Evolutionary conservation across 2,329 filamentous ascomycete genomes (phyloP).

Genomic region (Talaromyces sp.): DNA sequence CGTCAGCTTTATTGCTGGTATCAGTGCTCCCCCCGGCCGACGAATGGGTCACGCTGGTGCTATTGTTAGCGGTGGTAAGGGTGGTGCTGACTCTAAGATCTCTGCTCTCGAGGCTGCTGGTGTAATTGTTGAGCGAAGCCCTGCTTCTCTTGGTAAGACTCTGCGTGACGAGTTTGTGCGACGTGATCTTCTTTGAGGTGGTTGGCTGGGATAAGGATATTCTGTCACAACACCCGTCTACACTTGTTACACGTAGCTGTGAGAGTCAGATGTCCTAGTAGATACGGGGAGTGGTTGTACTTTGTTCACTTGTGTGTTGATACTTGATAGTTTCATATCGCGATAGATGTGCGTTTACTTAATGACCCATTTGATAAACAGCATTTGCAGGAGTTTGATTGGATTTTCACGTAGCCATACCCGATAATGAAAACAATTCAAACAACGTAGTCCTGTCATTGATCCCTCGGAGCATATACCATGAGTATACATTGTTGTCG

Average conservation of each 20-base stretch:
- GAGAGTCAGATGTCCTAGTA: conserved; percentile 19
- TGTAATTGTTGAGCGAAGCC: conserved; percentile 93
- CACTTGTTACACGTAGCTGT: conserved; percentile 18
- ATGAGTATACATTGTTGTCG: conserved; percentile 3
- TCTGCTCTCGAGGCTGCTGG: conserved; percentile 86
- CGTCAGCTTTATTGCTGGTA: conserved; percentile 97
- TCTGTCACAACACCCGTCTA: conserved; percentile 14
- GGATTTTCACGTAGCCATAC: neutral
- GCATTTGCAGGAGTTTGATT: neutral
- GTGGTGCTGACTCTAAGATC: conserved; percentile 98
- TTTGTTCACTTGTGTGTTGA: conserved; percentile 16
- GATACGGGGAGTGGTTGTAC: conserved; percentile 21
- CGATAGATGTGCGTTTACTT: conserved; percentile 14
- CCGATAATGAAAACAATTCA: neutral
- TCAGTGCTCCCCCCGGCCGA: conserved; percentile 91
- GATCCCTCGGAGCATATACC: neutral
- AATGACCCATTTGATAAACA: conserved; percentile 5
- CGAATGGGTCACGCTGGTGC: conserved; percentile 99
- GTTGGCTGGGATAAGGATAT: neutral
- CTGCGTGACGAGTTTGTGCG: conserved; percentile 94
- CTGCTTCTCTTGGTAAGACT: conserved; percentile 86
- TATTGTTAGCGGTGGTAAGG: conserved; percentile 96
- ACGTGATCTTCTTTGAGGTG: conserved; percentile 79
- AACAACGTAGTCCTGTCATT: neutral
- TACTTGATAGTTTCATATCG: conserved; percentile 17